Percentiles rank a stretch among this genome's conserved stretches.
These are phyloP conservation scores for Cyclotella distinguenda DNA, from an alignment of 108 stramenopile species.

Conservation along the genomic window DNA sequence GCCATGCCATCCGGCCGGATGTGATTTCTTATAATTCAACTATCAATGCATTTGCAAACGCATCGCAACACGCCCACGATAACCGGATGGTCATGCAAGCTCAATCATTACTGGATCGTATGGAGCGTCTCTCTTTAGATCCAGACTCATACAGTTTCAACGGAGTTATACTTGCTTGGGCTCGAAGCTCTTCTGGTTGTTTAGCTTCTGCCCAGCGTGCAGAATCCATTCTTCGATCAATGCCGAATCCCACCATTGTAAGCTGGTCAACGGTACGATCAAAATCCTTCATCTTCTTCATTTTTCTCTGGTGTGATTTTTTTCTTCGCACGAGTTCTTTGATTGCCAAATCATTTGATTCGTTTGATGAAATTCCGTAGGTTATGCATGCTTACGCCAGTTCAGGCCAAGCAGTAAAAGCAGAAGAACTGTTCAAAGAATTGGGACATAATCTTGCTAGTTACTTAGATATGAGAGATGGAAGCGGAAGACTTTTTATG, in stretches of 20 bases:
- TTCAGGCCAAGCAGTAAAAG: conserved; percentile 37
- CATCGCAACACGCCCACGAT: conserved; percentile 22
- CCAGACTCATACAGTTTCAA: conserved; percentile 40
- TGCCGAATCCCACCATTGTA: conserved; percentile 27
- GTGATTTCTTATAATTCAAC: conserved; percentile 39
- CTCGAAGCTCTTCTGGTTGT: conserved; percentile 33
- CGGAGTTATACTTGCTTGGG: conserved; percentile 39
- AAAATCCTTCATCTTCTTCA: too few relatives aligned
- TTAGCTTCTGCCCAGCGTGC: conserved; percentile 23
- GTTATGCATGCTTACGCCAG: conserved; percentile 57
- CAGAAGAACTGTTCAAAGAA: conserved; percentile 28
- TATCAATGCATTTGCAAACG: conserved; percentile 42
- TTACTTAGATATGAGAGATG: background rate
- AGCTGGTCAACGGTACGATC: conserved; percentile 51
- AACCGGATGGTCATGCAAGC: conserved; percentile 18
- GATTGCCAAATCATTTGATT: too few relatives aligned
- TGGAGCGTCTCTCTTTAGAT: conserved; percentile 13
- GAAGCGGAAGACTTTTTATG: background rate
- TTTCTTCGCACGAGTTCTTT: too few relatives aligned
- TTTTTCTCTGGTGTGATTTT: too few relatives aligned
- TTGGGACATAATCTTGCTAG: conserved; percentile 16
- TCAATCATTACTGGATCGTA: conserved; percentile 24
- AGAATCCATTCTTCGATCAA: conserved; percentile 33
- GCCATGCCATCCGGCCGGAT: too few relatives aligned
- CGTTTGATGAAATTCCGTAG: too few relatives aligned